Conservation (phyloP, 1,284 basidiomycete genomes). For the Ustilago crameri region DNA sequence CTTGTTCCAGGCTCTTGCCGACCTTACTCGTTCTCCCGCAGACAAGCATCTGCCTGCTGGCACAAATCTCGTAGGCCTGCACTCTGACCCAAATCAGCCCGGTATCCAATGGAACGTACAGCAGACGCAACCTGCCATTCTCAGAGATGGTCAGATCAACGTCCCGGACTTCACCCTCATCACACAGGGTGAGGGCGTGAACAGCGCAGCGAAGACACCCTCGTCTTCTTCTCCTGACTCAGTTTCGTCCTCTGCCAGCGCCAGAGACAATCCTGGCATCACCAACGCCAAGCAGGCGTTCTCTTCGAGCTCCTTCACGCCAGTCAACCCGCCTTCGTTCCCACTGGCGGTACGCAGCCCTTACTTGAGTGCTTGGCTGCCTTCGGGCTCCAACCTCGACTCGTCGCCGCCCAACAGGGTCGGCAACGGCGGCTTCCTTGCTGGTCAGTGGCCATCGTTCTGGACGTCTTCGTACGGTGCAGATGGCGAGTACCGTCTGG, state of each 20-base stretch:
- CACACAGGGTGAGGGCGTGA: constrained; percentile 22
- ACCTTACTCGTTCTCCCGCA: constrained; percentile 34
- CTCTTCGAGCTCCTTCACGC: constrained; percentile 52
- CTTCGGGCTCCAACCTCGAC: constrained; percentile 46
- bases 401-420: constrained; percentile 59
- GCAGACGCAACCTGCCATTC: constrained; percentile 14
- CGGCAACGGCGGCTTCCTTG: constrained; percentile 62
- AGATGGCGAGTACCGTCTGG: constrained; percentile 61
- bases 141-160: constrained; percentile 37
- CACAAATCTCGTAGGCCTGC: constrained; percentile 14
- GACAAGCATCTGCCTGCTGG: constrained; percentile 31
- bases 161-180: constrained; percentile 32
- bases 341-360: constrained; percentile 60
- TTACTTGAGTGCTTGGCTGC: constrained; percentile 61
- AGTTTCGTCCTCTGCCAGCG: constrained; percentile 14
- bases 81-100: constrained; percentile 24
- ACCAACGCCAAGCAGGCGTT: constrained; percentile 35
- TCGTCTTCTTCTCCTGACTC: constrained; percentile 13
- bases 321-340: constrained; percentile 62
- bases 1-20: constrained; percentile 45
- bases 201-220: background rate
- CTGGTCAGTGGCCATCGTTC: constrained; percentile 57
- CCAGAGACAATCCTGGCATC: constrained; percentile 33
- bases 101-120: constrained; percentile 45
- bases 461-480: constrained; percentile 65